These are phyloP conservation scores for Rheum nobile DNA, from an alignment of 148 eudicot species.

Conservation along the genomic window DNA sequence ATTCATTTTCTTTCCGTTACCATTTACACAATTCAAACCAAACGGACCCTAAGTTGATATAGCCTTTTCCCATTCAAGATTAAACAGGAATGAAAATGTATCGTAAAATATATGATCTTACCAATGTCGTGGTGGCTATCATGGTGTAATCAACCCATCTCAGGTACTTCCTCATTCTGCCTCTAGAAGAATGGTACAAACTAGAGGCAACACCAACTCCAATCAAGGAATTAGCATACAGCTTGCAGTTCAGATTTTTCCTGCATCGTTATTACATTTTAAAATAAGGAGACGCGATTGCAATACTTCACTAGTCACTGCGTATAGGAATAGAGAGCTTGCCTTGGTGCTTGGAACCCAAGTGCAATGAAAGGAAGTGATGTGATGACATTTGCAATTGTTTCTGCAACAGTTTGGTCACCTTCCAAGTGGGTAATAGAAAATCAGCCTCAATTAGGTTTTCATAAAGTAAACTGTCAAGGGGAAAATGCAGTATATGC, in stretches of 20 bases:
- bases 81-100: not conserved
- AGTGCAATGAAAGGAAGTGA: conserved; percentile 93
- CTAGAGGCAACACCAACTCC: conserved; percentile 95
- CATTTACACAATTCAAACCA: too few relatives aligned
- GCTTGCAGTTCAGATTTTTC: conserved; percentile 66
- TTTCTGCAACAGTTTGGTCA: conserved; percentile 64
- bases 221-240: conserved; percentile 88
- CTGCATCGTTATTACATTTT: conserved; percentile 31
- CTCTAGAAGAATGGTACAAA: conserved; percentile 90
- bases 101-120: conserved; percentile 11
- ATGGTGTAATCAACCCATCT: conserved; percentile 95
- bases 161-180: conserved; percentile 58
- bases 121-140: conserved; percentile 93
- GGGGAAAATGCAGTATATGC: not conserved
- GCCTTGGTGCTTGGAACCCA: conserved; percentile 88
- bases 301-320: not conserved
- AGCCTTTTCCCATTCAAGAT: not conserved
- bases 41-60: too few relatives aligned
- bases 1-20: too few relatives aligned
- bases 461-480: not conserved
- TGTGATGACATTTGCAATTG: conserved; percentile 74
- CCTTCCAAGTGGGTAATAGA: conserved; percentile 29
- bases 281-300: conserved; percentile 4
- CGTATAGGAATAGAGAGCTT: conserved; percentile 7
- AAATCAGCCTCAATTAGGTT: not conserved